Evolutionary conservation across 2,329 filamentous ascomycete species (phyloP), one percentile per base, ranked within the genome.

Genomic region (Alternaria tenuissima): DNA sequence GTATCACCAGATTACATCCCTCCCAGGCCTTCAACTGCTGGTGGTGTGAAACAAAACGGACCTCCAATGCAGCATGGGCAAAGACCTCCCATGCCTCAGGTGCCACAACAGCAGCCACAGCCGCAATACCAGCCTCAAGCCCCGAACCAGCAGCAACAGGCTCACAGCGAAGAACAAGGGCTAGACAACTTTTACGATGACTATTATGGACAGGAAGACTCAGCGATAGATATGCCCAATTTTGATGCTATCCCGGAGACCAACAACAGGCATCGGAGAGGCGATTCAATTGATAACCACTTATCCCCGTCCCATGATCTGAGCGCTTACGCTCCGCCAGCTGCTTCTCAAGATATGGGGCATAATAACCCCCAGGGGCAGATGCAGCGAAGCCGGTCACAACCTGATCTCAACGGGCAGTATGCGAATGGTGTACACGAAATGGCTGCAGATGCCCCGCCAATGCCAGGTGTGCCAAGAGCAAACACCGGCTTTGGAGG

Each of bases 381-480:
- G 53, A 68, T 89, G 52, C 86, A 82, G 59, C 84, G 85, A 61
- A 87, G 88, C 16, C 88, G 88, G 65, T 91, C 89, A 11, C 89
- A 91, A 71, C 88, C 89, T 30, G 86, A 91, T 71, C 78, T 91
- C 51, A 72, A 77, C 54, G 70, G 66, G 1, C 76, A 76, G 44
- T 74, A 77, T 43, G 61, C 64, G 16, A 68, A 72, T 43, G 63
- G 56, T 11, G 84, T 91, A 1, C 93, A 93, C 66, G 91, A 93
- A 70, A 90, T 94, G 85, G 88, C 87, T 2, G 84, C 81, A 26
- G 88, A 91, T 67, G 82, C 83, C 20, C 87, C 87, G 22, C 69
- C 71, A 1, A 64, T 79, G 39, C 76, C 76, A 16, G 80, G 83
- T 3, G 78, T 89, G 30, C 88, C 88, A 11, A 81, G 68, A 51